A percentile compares a stretch with the other conserved stretches of the same genome.
phyloP scores from a whole-genome alignment of 208 protist species.

The Tritrichomonas foetus region DNA sequence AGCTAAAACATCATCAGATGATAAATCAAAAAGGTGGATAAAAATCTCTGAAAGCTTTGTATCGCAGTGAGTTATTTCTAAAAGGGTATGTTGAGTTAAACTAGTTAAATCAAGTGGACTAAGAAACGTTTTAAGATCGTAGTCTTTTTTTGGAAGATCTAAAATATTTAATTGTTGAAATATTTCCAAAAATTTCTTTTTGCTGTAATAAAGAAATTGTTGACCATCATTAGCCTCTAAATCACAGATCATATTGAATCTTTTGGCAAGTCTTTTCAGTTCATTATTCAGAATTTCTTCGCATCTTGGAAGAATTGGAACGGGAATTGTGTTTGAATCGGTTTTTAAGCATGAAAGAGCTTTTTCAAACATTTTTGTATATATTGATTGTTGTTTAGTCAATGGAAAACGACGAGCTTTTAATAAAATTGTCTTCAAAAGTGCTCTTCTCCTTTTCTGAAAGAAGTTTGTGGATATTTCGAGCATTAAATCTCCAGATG shows the following conservation, averaged over 20 bases:
- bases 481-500: not conserved
- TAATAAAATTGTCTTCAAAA: not conserved
- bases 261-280: not conserved
- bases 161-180: not conserved
- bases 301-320: not conserved
- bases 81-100: not conserved
- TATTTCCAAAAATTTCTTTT: not conserved
- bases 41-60: not conserved
- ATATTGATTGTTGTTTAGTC: not conserved
- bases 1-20: not conserved
- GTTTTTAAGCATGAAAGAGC: not conserved
- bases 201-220: not conserved
- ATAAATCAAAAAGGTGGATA: not conserved
- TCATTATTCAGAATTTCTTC: not conserved
- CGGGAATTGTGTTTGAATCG: not conserved
- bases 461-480: not conserved
- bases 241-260: not conserved
- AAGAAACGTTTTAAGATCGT: no score
- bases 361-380: not conserved
- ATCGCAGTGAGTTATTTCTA: not conserved
- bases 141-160: no score
- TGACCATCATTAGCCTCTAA: not conserved
- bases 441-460: not conserved
- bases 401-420: not conserved
- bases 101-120: not conserved